A percentile compares a stretch with the other conserved stretches of the same genome.
Conservation (phyloP, 768 basidiomycete species). For the Chlorophyllum brunneum region DNA sequence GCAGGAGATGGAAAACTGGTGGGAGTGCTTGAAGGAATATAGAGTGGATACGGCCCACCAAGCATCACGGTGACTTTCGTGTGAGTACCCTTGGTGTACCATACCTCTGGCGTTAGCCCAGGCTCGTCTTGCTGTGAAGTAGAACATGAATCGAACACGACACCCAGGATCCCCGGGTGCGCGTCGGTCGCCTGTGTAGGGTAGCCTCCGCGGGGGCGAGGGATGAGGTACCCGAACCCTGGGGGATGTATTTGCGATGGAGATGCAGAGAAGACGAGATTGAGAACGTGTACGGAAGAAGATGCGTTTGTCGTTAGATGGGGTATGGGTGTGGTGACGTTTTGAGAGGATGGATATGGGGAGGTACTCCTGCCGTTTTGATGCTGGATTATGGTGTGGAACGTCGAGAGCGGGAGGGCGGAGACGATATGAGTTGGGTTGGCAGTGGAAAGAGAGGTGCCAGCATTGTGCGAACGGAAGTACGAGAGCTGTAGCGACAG, state of each 20-base stretch:
- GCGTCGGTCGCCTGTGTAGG: conserved; percentile 15
- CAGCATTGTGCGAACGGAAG: not conserved
- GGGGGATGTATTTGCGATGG: conserved; percentile 60
- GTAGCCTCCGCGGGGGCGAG: conserved; percentile 64
- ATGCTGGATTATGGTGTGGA: conserved; percentile 38
- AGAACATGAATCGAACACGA: conserved; percentile 86
- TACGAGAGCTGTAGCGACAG: conserved; percentile 7
- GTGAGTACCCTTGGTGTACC: conserved; percentile 30
- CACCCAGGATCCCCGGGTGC: conserved; percentile 62
- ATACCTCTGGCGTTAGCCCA: conserved; percentile 12
- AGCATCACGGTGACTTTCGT: conserved; percentile 90
- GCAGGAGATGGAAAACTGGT: not conserved
- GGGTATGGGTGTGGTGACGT: conserved; percentile 38
- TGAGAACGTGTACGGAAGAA: conserved; percentile 84
- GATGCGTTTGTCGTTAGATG: conserved; percentile 66
- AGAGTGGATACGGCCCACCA: conserved; percentile 65
- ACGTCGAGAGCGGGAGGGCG: conserved; percentile 60
- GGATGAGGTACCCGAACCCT: conserved; percentile 94
- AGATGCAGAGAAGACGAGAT: conserved; percentile 71
- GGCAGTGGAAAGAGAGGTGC: conserved; percentile 17
- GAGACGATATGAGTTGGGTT: conserved; percentile 70
- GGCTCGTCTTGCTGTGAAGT: conserved; percentile 50
- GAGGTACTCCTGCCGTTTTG: not conserved
- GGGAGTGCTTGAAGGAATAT: conserved; percentile 11
- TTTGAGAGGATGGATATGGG: conserved; percentile 14